phyloP scores from a whole-genome alignment of 139 green algal species.

The Coelastrella sp. region DNA sequence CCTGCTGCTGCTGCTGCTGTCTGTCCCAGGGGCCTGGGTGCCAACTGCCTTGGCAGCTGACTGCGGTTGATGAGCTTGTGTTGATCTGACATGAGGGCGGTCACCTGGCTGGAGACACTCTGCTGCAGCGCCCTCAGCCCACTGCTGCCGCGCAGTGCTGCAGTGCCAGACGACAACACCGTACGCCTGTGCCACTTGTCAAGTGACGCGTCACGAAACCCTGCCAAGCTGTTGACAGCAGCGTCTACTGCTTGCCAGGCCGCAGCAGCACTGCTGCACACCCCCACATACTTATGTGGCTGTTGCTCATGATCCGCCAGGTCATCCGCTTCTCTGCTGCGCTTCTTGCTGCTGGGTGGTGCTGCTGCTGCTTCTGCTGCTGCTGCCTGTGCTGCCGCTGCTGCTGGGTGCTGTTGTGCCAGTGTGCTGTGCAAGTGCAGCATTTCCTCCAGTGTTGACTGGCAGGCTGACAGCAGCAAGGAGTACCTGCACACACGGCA shows the following conservation, averaged over 20 bases:
- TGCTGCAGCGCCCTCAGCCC: constrained; percentile 81
- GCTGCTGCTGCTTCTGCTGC: constrained; percentile 1
- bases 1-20: neutral
- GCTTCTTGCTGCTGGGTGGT: neutral
- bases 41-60: constrained; percentile 53
- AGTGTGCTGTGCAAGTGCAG: constrained; percentile 68
- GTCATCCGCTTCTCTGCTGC: neutral
- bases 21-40: constrained; percentile 54
- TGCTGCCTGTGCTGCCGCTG: constrained; percentile 40
- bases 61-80: constrained; percentile 44
- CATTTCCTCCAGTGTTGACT: constrained; percentile 57
- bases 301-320: neutral
- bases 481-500: constrained; percentile 29
- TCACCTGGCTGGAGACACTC: constrained; percentile 73
- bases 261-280: constrained; percentile 21
- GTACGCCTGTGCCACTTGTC: constrained; percentile 90
- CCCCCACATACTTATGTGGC: neutral
- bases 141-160: constrained; percentile 51
- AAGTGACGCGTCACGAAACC: constrained; percentile 79
- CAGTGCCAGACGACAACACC: constrained; percentile 68
- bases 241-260: constrained; percentile 38
- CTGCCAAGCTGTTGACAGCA: constrained; percentile 44
- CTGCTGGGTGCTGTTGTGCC: constrained; percentile 54
- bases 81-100: constrained; percentile 13
- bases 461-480: neutral